Percentiles rank a stretch among this genome's conserved stretches.
Evolutionary conservation across 495 filamentous ascomycete species (phyloP).

Genomic region (Glonium stellatum): DNA sequence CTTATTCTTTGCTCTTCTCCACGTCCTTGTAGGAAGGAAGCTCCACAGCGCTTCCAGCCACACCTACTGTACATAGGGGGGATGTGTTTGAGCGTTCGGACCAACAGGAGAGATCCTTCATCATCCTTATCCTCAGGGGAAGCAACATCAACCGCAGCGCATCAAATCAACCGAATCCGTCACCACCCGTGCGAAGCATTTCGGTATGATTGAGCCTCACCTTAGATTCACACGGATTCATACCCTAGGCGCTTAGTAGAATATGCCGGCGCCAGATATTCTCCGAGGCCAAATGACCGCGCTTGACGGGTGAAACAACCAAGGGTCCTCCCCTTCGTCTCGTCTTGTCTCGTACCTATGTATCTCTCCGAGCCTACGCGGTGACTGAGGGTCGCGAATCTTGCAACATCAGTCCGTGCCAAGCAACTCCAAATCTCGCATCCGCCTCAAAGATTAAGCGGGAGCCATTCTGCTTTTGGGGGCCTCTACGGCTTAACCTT

Average conservation of each 20-base stretch:
- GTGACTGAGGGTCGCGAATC: background rate
- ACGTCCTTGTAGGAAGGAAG: background rate
- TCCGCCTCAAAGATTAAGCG: slow-evolving; percentile 7
- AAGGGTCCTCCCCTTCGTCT: slow-evolving; percentile 14
- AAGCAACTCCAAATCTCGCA: background rate
- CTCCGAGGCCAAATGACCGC: slow-evolving; percentile 9
- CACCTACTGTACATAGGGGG: background rate
- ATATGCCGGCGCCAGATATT: background rate
- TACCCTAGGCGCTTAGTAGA: background rate
- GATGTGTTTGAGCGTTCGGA: background rate
- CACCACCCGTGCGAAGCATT: background rate
- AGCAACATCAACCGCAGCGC: background rate
- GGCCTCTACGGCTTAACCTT: slow-evolving; percentile 16
- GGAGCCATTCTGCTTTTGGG: slow-evolving; percentile 14
- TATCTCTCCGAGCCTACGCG: background rate
- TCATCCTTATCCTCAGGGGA: background rate
- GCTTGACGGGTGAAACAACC: slow-evolving; percentile 16
- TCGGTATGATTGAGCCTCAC: slow-evolving; percentile 17
- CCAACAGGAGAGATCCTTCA: background rate
- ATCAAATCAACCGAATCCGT: slow-evolving; percentile 8
- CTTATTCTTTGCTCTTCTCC: background rate
- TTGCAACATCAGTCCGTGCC: slow-evolving; percentile 12
- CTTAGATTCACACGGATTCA: background rate
- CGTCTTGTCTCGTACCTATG: slow-evolving; percentile 12
- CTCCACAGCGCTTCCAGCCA: background rate